Evolutionary conservation across 73 alveolate genomes (phyloP), one percentile per base, ranked within the genome.

Genomic region (Paraurostyla sp.): DNA sequence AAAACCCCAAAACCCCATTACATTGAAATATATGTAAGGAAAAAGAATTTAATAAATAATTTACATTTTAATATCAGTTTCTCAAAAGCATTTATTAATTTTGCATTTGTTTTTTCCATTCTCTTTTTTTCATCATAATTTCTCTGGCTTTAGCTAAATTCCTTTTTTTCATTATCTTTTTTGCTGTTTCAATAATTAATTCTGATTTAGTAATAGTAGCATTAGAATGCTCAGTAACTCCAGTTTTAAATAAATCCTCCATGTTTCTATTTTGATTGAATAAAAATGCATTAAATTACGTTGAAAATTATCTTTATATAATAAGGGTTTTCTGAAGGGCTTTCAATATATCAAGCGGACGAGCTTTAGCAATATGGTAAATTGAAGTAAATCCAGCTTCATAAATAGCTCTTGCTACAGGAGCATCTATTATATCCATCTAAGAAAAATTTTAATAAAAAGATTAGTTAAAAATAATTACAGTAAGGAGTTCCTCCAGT

Each of bases 351-450:
- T 76, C 90, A 7, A 56, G 18, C 18, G 94, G 87, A 23, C 83
- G 52, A 0, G 90, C 90, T 41, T 76, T 87, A 16, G 94, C 54
- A 1, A 87, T 58, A 23, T 68, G 65, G 29, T 76, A 73, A 13
- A 76, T 43, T 7, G 57, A 25, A 0, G 71, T 69, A 80, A 54
- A 87, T 11, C 94, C 94, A 20, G 84, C 62, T 45, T 87, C 90
- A 42, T 76, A 87, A 2, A 87, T 75, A 4, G 94, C 94, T 56
- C 94, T 76, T 0, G 94, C 94, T 41, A 50, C 51, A 0, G 90
- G 69, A 0, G 52, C 59, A 43, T 58, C 91, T 23, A 83, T 35
- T 11, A 40, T 50, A 0, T 65, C 45, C 4, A 58, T 46, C 49
- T 54, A 40, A 18, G 22, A 43, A 22, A 11, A 52, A 52, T 52